Base-by-base conservation (phyloP, 1,284 basidiomycete species). In the Ceratobasidium sp. region DNA sequence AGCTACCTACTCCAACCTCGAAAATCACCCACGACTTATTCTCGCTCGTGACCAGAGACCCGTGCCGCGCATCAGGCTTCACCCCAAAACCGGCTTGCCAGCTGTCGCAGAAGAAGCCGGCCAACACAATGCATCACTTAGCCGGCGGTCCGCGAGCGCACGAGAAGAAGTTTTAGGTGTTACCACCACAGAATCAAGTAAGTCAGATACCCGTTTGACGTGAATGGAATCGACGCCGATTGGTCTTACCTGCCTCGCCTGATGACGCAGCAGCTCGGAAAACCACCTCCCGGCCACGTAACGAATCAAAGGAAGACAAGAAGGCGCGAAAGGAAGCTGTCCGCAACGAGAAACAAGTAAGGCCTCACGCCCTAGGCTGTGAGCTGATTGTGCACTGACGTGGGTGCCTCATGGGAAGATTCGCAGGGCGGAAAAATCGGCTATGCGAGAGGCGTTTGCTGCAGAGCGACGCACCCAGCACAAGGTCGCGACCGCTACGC, bases 1-100 rank as follows among this genome's bases (percentile, higher is more conserved):
- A 97, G 96, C 92, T n/a, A 98, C 96, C 0, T 96, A 96, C 82
- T 94, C 95, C 19, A 98, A 97, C 82, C 87, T 97, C 3, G 97
- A 97, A 83, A 98, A 99, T 82, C 96, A 98, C 82, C 96, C 96
- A 0, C 90, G 91, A 15, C 85, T 96, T 40, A 95, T 98, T 79
- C 89, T 90, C 29, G 89, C 90, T 37, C 87, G 90, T 49, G 87
- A 87, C 79, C 82, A 82, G 69, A 89, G 84, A 81, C 86, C 85
- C 25, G 86, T 88, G 0, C 86, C 90, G 0, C 92, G 89, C 82
- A 95, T 96, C 79, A 82, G 83, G 51, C 85, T 96, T 29, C 90
- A 96, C 81, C 86, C 89, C 0, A 90, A 89, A 80, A 95, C 93
- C 0, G 94, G 94, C 0, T 84, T 96, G 17, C 95, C 95, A 3